phyloP scores from a whole-genome alignment of 192 early-diverging fungal genomes.

The Radiomyces spectabilis region DNA sequence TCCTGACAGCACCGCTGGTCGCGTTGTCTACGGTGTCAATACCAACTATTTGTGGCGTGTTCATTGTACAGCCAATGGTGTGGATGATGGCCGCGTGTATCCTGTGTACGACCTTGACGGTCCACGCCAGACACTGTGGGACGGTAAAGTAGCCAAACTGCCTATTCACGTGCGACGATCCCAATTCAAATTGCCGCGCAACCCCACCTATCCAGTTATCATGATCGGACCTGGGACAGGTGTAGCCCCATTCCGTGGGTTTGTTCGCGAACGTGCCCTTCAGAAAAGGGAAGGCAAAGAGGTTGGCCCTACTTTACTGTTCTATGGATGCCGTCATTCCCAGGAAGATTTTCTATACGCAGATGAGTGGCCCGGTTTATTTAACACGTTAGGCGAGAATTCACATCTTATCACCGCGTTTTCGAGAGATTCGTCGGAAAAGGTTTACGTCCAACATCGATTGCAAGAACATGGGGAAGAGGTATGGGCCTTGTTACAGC shows the following conservation, averaged over 20 bases:
- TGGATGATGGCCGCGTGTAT: neutral
- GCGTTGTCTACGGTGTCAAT: constrained; percentile 70
- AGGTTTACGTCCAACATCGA: constrained; percentile 94
- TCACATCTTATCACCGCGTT: constrained; percentile 82
- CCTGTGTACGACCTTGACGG: constrained; percentile 27
- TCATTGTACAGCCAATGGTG: constrained; percentile 17
- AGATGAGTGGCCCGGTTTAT: constrained; percentile 65
- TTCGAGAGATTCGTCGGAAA: constrained; percentile 66
- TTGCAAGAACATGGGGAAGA: constrained; percentile 64
- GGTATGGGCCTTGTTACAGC: constrained; percentile 67
- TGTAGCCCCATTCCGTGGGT: constrained; percentile 95
- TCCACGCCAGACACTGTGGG: constrained; percentile 18
- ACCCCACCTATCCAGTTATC: constrained; percentile 69
- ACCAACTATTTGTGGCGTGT: constrained; percentile 82
- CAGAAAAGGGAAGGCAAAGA: constrained; percentile 46
- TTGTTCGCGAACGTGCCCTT: constrained; percentile 79
- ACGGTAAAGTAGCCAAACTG: constrained; percentile 35
- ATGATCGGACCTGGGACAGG: constrained; percentile 99
- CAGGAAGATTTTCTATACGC: constrained; percentile 86
- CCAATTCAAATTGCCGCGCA: constrained; percentile 79
- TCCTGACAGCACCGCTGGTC: constrained; percentile 37
- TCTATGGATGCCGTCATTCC: constrained; percentile 86
- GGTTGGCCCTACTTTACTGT: constrained; percentile 81
- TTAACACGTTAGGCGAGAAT: constrained; percentile 43
- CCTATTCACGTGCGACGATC: constrained; percentile 88